Evolutionary conservation across 305 asterid species (phyloP).

Genomic region (Andrographis paniculata): DNA sequence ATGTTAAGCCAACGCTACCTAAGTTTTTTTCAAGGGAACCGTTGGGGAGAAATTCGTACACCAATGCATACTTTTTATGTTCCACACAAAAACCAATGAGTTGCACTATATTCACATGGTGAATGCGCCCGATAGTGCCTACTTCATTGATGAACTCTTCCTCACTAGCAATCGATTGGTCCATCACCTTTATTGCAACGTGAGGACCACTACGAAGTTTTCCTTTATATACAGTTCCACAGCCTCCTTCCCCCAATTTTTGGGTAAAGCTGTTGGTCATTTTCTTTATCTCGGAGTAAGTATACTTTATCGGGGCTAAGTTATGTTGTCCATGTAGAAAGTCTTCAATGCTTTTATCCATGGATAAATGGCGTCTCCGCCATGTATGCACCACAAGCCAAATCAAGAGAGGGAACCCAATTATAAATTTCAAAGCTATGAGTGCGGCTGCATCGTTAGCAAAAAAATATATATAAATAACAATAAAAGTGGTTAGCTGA

Average conservation of each 20-base stretch:
- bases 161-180: constrained; percentile 21
- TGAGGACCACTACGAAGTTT: constrained; percentile 33
- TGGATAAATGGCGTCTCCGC: constrained; percentile 27
- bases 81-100: constrained; percentile 42
- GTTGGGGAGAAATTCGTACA: constrained; percentile 35
- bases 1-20: constrained; percentile 12
- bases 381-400: constrained; percentile 23
- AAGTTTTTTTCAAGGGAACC: constrained; percentile 36
- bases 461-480: neutral
- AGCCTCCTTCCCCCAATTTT: constrained; percentile 28
- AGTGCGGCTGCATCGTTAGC: constrained; percentile 21
- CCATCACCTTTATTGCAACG: constrained; percentile 36
- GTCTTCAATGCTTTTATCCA: constrained; percentile 31
- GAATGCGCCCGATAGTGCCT: constrained; percentile 38
- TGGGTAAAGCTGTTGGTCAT: constrained; percentile 31
- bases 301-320: constrained; percentile 29
- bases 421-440: constrained; percentile 22
- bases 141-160: constrained; percentile 37
- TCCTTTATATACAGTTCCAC: constrained; percentile 33
- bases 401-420: constrained; percentile 29
- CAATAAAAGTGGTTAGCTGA: too few relatives aligned
- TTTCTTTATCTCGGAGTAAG: constrained; percentile 28
- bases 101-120: constrained; percentile 35
- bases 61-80: constrained; percentile 34
- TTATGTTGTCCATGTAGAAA: constrained; percentile 23